These are phyloP conservation scores for Metschnikowia drakensbergensis DNA, from an alignment of 805 yeast species.

Conservation along the genomic window DNA sequence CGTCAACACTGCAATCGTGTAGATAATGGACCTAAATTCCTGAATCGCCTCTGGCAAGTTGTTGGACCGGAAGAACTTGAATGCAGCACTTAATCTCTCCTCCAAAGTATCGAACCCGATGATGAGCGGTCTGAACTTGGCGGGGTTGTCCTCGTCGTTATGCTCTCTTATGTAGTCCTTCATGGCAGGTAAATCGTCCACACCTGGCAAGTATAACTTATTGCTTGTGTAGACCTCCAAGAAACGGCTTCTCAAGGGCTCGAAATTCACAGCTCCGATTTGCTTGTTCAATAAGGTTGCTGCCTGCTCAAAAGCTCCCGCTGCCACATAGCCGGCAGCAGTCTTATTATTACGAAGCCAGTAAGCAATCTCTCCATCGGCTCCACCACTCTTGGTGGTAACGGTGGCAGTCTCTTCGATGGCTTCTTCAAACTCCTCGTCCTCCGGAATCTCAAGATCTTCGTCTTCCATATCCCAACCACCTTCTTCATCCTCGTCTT, in stretches of 20 bases:
- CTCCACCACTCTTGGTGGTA: conserved; percentile 20
- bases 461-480: conserved; percentile 86
- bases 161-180: conserved; percentile 64
- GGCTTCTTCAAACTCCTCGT: conserved; percentile 26
- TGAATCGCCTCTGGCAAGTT: conserved; percentile 78
- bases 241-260: conserved; percentile 81
- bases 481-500: conserved; percentile 54
- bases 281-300: conserved; percentile 90
- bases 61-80: conserved; percentile 77
- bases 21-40: conserved; percentile 73
- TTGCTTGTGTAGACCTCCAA: conserved; percentile 78
- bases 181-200: conserved; percentile 70
- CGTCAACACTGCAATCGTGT: conserved; percentile 65
- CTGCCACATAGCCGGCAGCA: conserved; percentile 90
- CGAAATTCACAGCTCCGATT: conserved; percentile 80
- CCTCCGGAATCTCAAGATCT: conserved; percentile 57
- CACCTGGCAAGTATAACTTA: conserved; percentile 70
- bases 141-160: conserved; percentile 51
- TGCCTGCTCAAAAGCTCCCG: conserved; percentile 95
- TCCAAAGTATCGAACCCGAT: conserved; percentile 72
- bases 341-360: conserved; percentile 90
- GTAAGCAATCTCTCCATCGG: conserved; percentile 57
- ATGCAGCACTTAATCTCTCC: conserved; percentile 64
- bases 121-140: conserved; percentile 54
- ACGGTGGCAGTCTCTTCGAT: conserved; percentile 11